Base-by-base conservation (phyloP, 306 rosid species). In the Vigna trinervia region DNA sequence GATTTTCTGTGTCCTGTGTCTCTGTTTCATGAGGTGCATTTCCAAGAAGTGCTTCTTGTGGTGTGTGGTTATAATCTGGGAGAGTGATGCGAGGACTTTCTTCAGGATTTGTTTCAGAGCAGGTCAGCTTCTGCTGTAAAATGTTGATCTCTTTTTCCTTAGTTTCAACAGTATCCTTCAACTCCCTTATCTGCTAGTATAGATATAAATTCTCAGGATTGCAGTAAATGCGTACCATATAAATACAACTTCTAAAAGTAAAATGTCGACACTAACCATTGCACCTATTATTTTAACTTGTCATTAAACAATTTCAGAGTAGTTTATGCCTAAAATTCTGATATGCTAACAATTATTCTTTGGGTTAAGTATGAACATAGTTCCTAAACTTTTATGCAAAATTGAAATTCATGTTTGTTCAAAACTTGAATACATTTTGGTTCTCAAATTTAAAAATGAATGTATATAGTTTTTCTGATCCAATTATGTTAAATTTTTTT, bases 131-230 rank as follows among this genome's bases (percentile, higher is more conserved):
- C 66, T 73, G 77, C 56, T 82, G 88, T 79, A 95, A 77, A 77
- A 66, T n/a, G 80, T 85, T 79, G 36, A 96, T 84, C 83, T 86
- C 85, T 26, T 87, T 78, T 47, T 96, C 97, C 80, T 88, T 96
- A 0, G 85, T 72, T 66, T 87, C 76, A 74, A 88, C 71, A 13
- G 54, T 66, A 77, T 77, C 65, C 85, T 88, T 92, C 82, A 96
- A 19, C 58, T 89, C 99, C 80, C 84, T 88, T 5, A 92, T 78
- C 86, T 83, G 80, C 72, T 57, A 9, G 48, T 12, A 22, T 19
- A 61, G 2, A 50, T 75, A 7, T 61, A n/a, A 4, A 79, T 50
- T 9, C 46, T 59, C 32, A 59, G 20, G n/a, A 11, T 7, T 69
- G 0, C 34, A 60, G 82, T 34, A 20, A 46, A 54, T 56, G 26